These are phyloP conservation scores for Protomyces inundatus DNA, from an alignment of 1,139 yeast genomes.

Conservation along the genomic window DNA sequence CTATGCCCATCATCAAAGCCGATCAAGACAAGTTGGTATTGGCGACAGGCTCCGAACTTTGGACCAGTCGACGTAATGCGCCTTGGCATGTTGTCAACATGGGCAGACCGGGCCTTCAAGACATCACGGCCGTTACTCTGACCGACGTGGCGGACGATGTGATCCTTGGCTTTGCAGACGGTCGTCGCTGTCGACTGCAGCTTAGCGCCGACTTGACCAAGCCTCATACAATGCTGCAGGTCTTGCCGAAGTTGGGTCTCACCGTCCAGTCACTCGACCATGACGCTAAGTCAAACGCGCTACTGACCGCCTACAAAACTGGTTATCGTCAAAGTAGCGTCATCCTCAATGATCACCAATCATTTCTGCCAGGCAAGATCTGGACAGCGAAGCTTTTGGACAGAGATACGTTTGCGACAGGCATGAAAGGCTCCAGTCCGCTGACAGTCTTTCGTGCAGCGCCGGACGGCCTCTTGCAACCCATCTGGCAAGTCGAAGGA, in stretches of 20 bases:
- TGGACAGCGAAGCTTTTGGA: neutral
- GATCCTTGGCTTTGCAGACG: conserved; percentile 12
- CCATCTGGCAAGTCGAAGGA: neutral
- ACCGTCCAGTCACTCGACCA: conserved; percentile 12
- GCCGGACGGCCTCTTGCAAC: neutral
- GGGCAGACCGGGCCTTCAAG: conserved; percentile 5
- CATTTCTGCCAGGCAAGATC: neutral
- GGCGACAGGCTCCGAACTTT: conserved; percentile 7
- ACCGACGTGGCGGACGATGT: neutral
- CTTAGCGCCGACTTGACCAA: neutral
- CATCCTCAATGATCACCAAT: neutral
- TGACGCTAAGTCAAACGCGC: neutral
- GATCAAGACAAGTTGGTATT: conserved; percentile 14
- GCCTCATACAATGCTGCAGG: neutral
- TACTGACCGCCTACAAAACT: neutral
- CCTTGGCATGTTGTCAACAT: neutral
- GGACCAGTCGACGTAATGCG: neutral
- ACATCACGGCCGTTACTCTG: conserved; percentile 6
- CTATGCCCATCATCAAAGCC: conserved; percentile 22
- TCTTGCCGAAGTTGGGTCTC: neutral
- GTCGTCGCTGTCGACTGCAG: neutral
- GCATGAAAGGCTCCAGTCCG: neutral
- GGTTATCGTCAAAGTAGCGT: neutral
- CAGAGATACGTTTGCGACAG: neutral
- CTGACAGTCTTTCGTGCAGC: neutral